A percentile compares a stretch with the other conserved stretches of the same genome.
These are phyloP conservation scores for Ophiosphaerella korrae DNA, from an alignment of 2,329 filamentous ascomycete species.

Conservation along the genomic window DNA sequence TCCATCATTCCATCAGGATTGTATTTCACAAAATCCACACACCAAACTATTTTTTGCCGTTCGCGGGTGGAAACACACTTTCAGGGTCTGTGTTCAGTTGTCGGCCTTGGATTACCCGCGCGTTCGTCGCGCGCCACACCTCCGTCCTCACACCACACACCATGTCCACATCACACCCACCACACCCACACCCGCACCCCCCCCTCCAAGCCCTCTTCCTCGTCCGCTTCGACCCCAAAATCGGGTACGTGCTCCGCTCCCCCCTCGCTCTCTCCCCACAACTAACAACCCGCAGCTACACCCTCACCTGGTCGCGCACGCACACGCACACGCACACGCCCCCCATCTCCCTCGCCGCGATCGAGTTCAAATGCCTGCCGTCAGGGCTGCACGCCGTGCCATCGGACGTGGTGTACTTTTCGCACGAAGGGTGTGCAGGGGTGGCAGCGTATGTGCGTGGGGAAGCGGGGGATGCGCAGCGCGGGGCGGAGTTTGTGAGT, in stretches of 20 bases:
- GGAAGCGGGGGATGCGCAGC: constrained; percentile 75
- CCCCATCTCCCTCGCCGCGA: constrained; percentile 75
- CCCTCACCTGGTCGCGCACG: constrained; percentile 77
- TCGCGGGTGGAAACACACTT: too few relatives aligned
- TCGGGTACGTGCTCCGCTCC: constrained; percentile 56
- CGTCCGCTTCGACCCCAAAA: constrained; percentile 90
- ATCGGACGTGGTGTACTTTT: constrained; percentile 89
- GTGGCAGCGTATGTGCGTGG: constrained; percentile 90
- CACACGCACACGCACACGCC: constrained; percentile 73
- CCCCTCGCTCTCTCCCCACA: background rate
- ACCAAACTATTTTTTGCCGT: too few relatives aligned
- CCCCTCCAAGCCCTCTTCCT: constrained; percentile 70
- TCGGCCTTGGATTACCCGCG: too few relatives aligned
- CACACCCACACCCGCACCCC: too few relatives aligned
- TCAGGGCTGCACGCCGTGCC: constrained; percentile 89
- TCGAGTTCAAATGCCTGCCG: constrained; percentile 95
- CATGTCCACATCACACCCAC: too few relatives aligned
- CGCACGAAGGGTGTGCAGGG: constrained; percentile 82
- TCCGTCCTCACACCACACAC: too few relatives aligned
- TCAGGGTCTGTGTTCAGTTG: too few relatives aligned
- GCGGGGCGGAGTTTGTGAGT: constrained; percentile 90
- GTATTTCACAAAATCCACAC: too few relatives aligned
- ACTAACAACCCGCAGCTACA: constrained; percentile 60
- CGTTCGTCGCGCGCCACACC: too few relatives aligned
- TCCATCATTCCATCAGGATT: too few relatives aligned